These are phyloP conservation scores for Zasmidium citrigriseum DNA, from an alignment of 2,329 filamentous ascomycete species.

Conservation along the genomic window DNA sequence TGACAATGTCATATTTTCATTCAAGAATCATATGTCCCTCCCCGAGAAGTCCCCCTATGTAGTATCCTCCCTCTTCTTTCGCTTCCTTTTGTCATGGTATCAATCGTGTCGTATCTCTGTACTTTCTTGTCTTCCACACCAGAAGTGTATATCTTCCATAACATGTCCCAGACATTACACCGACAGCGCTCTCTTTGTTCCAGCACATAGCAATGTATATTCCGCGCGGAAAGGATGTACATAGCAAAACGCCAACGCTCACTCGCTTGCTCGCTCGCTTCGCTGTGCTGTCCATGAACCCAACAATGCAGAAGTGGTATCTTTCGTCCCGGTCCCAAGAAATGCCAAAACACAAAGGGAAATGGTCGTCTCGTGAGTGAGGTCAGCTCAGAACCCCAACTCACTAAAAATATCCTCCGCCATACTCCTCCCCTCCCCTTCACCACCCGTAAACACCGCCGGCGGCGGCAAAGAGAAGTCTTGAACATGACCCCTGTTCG, in stretches of 20 bases:
- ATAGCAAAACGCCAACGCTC: neutral
- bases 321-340: neutral
- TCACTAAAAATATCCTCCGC: slow-evolving; percentile 33
- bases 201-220: neutral
- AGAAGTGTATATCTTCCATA: no score
- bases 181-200: neutral
- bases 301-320: neutral
- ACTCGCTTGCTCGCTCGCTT: neutral
- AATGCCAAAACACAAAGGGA: neutral
- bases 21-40: neutral
- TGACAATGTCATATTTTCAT: slow-evolving; percentile 1
- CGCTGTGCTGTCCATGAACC: neutral
- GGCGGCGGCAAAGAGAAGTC: slow-evolving; percentile 6
- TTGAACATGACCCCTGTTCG: neutral
- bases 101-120: no score
- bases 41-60: no score
- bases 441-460: slow-evolving; percentile 5
- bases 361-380: neutral
- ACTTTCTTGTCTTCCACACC: no score
- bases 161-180: no score
- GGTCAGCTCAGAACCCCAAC: slow-evolving; percentile 25
- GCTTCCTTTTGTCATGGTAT: no score
- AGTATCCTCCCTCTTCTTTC: no score
- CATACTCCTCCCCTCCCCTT: slow-evolving; percentile 20
- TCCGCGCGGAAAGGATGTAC: neutral